Evolutionary conservation across 2,329 filamentous ascomycete genomes (phyloP).

Genomic region (Diaporthe amygdali): DNA sequence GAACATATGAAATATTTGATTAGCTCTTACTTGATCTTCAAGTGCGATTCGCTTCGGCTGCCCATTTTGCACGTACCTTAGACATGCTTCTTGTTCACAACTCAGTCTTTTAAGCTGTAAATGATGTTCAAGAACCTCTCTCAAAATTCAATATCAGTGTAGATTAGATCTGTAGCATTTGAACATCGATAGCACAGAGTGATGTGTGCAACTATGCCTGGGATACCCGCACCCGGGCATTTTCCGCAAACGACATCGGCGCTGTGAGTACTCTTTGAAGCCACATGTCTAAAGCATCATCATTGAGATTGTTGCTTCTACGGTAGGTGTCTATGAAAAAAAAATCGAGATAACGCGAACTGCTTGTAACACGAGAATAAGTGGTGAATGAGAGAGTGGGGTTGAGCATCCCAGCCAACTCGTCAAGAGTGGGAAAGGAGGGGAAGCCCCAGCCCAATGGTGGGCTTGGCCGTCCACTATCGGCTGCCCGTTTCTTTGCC

Average conservation of each 20-base stretch:
- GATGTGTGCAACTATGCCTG: neutral
- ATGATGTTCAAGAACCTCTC: neutral
- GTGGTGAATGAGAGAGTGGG: neutral
- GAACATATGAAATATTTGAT: neutral
- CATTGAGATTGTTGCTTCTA: neutral
- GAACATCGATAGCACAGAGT: no score
- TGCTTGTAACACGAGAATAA: neutral
- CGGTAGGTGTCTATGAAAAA: neutral
- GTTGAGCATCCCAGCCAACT: neutral
- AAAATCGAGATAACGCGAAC: neutral
- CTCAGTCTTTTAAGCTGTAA: neutral
- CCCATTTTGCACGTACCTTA: neutral
- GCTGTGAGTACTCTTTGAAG: no score
- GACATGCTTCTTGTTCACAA: neutral
- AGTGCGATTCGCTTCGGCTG: accelerated
- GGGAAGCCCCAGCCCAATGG: neutral
- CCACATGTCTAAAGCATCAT: neutral
- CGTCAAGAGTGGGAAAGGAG: constrained; percentile 21
- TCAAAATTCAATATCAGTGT: neutral
- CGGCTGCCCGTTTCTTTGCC: neutral
- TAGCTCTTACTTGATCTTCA: neutral
- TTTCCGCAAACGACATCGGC: neutral
- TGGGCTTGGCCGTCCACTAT: neutral
- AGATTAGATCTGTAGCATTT: neutral
- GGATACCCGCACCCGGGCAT: neutral